Evolutionary conservation across 345 rosid species (phyloP).

Genomic region (Ricinus communis): DNA sequence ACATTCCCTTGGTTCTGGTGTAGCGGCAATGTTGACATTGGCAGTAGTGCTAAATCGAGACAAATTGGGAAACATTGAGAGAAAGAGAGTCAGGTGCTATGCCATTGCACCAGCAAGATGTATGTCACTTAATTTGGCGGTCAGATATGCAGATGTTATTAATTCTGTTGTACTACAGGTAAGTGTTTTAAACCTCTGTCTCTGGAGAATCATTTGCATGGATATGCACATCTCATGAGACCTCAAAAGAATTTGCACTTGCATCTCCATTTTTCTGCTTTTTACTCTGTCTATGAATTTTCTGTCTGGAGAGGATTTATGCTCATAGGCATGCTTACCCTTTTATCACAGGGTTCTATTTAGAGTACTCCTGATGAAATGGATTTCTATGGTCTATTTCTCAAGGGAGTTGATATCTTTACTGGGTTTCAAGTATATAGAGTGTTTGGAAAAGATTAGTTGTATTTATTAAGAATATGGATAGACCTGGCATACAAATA

Average conservation of each 20-base stretch:
- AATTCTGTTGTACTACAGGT: constrained; percentile 96
- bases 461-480: not conserved
- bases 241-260: not conserved
- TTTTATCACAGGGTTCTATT: not conserved
- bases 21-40: constrained; percentile 78
- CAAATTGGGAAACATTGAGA: constrained; percentile 66
- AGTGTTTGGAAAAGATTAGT: not conserved
- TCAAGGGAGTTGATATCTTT: not conserved
- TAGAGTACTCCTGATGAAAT: not conserved
- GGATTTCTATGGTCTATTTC: not conserved
- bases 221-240: not conserved
- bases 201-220: not conserved
- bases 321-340: constrained; percentile 6
- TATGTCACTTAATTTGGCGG: constrained; percentile 92
- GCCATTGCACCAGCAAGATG: constrained; percentile 98
- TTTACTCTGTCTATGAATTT: not conserved
- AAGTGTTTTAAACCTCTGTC: constrained; percentile 22
- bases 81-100: constrained; percentile 82
- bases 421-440: not conserved
- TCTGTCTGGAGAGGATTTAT: constrained; percentile 7
- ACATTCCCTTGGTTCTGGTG: constrained; percentile 96
- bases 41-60: constrained; percentile 59
- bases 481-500: not conserved
- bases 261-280: no score
- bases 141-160: constrained; percentile 91